Base-by-base conservation (phyloP, 2,329 filamentous ascomycete genomes). In the Ascochyta pisi region DNA sequence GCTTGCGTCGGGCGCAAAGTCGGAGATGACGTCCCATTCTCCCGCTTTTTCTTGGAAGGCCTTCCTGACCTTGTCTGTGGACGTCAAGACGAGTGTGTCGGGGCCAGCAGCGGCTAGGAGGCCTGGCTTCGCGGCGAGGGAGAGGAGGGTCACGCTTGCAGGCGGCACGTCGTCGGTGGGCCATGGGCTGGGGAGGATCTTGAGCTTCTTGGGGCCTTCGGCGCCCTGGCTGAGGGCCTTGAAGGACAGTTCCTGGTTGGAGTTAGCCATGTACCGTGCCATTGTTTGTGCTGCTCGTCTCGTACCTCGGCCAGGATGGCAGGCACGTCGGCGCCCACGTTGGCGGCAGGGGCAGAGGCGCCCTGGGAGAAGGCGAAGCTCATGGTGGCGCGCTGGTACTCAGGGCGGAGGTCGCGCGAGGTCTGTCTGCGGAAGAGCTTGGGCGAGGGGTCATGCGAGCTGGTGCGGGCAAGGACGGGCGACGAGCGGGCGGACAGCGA, bases 31-130 rank as follows among this genome's bases (percentile, higher is more conserved):
- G 59, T 88, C 87, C 54, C 82, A 77, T 61, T 86, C 83, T 33
- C 82, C 78, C 12, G 81, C 76, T 54, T 84, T 60, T 15, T 56
- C 34, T n/a, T 61, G 82, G 70, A 96, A 94, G 2, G 89, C 87
- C 61, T 90, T 88, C 65, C 93, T 86, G 41, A 96, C 84, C 4
- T 87, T 83, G 50, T 93, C 87, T 13, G 94, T 96, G 3, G 84
- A 87, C 31, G 91, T 86, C 55, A 99, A 77, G 56, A 91, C 81
- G 40, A 99, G 83, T 45, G 84, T 83, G 67, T 96, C 88, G 34
- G 94, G 94, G 15, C 91, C 90, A 46, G 91, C 95, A 44, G 93
- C 95, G 27, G 94, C 94, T 50, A 97, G 82, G 22, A 99, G 83
- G 37, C 92, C 92, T 75, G 87, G 88, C 58, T 83, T 85, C 29